Evolutionary conservation across 2,329 filamentous ascomycete genomes (phyloP).

Genomic region (Rugonectria rugulosa): DNA sequence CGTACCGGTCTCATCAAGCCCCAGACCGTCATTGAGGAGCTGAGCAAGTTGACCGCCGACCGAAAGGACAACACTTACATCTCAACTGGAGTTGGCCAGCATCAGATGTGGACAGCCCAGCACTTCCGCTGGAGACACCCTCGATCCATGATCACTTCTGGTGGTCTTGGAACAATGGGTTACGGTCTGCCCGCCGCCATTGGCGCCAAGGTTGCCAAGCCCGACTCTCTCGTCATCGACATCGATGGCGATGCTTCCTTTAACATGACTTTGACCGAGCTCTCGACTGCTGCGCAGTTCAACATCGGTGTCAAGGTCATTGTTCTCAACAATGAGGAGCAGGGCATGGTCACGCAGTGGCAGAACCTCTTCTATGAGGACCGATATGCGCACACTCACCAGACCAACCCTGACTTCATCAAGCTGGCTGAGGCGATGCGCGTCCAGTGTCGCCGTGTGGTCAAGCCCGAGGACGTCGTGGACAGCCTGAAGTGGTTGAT

Average conservation of each 20-base stretch:
- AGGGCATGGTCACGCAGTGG: conserved; percentile 99
- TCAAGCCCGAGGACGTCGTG: conserved; percentile 78
- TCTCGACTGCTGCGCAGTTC: conserved; percentile 92
- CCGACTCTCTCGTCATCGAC: conserved; percentile 87
- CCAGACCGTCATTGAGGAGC: conserved; percentile 88
- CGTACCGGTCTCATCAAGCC: conserved; percentile 87
- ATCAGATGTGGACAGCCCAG: conserved; percentile 98
- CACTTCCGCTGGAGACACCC: conserved; percentile 95
- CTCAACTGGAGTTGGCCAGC: conserved; percentile 92
- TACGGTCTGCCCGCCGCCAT: conserved; percentile 94
- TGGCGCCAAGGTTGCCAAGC: conserved; percentile 84
- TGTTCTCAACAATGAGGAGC: conserved; percentile 94
- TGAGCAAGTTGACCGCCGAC: conserved; percentile 82
- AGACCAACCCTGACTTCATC: conserved; percentile 94
- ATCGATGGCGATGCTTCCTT: conserved; percentile 99
- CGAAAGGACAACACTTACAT: conserved; percentile 88
- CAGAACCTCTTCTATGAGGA: conserved; percentile 98
- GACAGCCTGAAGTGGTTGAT: conserved; percentile 89
- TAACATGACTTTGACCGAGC: conserved; percentile 97
- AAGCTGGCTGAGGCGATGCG: conserved; percentile 93
- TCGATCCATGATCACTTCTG: conserved; percentile 94
- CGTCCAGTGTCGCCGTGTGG: conserved; percentile 75
- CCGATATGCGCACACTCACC: conserved; percentile 90
- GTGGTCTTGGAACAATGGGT: conserved; percentile 88
- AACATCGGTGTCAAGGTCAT: conserved; percentile 97